Conservation (phyloP, 2,329 filamentous ascomycete genomes). For the Domatiomyces globalis region DNA sequence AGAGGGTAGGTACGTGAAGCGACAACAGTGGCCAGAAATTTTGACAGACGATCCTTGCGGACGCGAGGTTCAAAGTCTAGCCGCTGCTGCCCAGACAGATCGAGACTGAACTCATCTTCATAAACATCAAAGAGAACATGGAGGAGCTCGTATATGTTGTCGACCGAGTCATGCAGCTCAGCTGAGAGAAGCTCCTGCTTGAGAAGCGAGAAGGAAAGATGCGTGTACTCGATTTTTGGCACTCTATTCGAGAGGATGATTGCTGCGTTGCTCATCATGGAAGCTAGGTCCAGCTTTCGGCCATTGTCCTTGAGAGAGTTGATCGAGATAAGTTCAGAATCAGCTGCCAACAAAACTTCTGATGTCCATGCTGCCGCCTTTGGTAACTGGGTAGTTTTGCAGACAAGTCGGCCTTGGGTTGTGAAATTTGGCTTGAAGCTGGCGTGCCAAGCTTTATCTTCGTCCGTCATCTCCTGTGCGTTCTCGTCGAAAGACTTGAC, state of each 20-base stretch:
- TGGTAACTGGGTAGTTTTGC: constrained; percentile 3
- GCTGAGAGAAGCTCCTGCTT: constrained; percentile 4
- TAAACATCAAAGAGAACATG: constrained; percentile 63
- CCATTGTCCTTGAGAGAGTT: not conserved
- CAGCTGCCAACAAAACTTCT: not conserved
- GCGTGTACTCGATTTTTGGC: constrained; percentile 35
- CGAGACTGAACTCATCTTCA: constrained; percentile 31
- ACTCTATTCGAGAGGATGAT: constrained; percentile 42
- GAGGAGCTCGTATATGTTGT: constrained; percentile 66
- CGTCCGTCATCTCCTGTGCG: constrained; percentile 45
- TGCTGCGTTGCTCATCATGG: not conserved
- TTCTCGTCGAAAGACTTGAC: constrained; percentile 51
- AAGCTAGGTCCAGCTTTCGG: not conserved
- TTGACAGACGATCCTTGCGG: constrained; percentile 34
- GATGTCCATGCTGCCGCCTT: constrained; percentile 1
- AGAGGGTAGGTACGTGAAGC: constrained; percentile 33
- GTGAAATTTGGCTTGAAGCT: constrained; percentile 35
- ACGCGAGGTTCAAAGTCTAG: constrained; percentile 30
- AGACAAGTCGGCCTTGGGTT: constrained; percentile 7
- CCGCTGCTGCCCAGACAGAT: constrained; percentile 27
- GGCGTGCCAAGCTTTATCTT: constrained; percentile 55
- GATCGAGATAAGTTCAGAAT: not conserved
- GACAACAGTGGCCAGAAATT: constrained; percentile 29
- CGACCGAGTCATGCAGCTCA: constrained; percentile 19
- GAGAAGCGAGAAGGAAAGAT: constrained; percentile 23